A percentile compares a stretch with the other conserved stretches of the same genome.
Conservation (phyloP, 306 rosid genomes). For the Carpinus viminea region DNA sequence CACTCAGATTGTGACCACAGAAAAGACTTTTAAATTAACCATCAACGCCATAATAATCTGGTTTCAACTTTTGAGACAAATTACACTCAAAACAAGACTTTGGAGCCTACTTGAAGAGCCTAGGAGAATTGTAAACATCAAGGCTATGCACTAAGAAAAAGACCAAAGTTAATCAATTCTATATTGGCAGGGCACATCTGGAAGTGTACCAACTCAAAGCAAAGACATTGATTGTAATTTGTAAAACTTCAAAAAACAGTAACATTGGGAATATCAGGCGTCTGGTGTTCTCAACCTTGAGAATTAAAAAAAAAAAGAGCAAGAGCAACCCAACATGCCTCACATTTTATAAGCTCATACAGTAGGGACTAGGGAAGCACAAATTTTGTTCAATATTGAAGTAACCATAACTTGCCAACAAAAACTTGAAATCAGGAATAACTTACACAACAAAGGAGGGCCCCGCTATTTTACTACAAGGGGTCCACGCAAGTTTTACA, state of each 20-base stretch:
- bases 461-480: neutral
- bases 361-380: neutral
- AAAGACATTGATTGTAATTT: neutral
- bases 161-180: neutral
- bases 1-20: neutral
- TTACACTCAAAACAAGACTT: neutral
- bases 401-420: neutral
- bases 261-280: neutral
- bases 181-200: neutral
- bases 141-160: neutral
- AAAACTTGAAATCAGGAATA: neutral
- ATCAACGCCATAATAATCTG: neutral
- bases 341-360: neutral
- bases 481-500: neutral
- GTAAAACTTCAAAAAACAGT: neutral
- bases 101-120: neutral
- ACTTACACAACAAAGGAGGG: neutral
- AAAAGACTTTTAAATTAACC: neutral
- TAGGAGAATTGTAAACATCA: neutral
- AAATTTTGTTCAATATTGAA: neutral
- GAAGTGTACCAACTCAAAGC: neutral
- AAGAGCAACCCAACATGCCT: neutral
- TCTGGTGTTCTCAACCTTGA: neutral
- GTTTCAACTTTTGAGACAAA: neutral
- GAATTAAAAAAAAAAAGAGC: neutral